A percentile compares a stretch with the other conserved stretches of the same genome.
Conservation (phyloP, 345 rosid genomes). For the Acer negundo region DNA sequence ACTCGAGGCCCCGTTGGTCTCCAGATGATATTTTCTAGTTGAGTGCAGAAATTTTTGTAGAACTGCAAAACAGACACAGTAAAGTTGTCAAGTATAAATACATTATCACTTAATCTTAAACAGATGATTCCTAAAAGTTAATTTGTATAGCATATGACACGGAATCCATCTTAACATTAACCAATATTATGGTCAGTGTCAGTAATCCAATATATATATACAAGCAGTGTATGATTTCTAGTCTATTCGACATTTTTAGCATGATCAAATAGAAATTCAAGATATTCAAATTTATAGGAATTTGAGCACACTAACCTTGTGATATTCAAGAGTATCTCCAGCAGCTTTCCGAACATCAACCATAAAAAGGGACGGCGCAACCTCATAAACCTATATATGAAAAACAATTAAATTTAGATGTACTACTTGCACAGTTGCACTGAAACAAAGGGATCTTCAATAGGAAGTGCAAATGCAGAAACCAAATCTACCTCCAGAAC, state of each 20-base stretch:
- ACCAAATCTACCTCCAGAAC: constrained; percentile 66
- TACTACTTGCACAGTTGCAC: background rate
- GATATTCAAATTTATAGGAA: background rate
- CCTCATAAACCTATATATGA: constrained; percentile 65
- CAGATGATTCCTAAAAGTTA: background rate
- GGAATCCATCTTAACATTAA: background rate
- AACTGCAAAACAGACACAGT: constrained; percentile 46
- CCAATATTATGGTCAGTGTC: background rate
- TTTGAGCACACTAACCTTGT: constrained; percentile 53
- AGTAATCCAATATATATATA: background rate
- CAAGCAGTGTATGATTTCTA: background rate
- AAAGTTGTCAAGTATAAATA: background rate
- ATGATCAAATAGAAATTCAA: background rate
- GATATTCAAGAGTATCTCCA: constrained; percentile 89
- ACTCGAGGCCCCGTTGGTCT: constrained; percentile 54
- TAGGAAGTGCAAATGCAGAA: constrained; percentile 10
- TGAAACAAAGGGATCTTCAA: constrained; percentile 7
- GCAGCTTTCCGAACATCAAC: constrained; percentile 87
- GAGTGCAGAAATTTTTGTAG: constrained; percentile 72
- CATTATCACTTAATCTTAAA: background rate
- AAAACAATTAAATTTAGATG: constrained; percentile 7
- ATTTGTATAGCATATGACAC: background rate
- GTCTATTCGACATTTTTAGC: background rate
- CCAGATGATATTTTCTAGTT: constrained; percentile 79
- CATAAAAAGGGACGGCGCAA: constrained; percentile 94